Evolutionary conservation across 306 rosid species (phyloP).

Genomic region (Vigna angularis): DNA sequence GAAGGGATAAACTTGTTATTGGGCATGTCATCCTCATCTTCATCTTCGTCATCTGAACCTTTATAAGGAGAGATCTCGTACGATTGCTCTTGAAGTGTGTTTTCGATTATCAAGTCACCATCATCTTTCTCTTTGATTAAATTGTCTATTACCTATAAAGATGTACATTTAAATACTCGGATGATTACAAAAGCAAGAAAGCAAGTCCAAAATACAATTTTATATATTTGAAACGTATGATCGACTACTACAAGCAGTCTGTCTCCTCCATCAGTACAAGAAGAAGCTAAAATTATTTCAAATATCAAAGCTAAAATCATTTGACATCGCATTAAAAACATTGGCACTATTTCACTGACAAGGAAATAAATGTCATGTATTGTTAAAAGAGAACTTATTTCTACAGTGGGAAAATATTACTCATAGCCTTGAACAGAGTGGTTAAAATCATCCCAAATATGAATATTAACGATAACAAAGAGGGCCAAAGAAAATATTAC

Average conservation of each 20-base stretch:
- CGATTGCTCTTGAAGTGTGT: constrained; percentile 62
- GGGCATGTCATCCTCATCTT: constrained; percentile 62
- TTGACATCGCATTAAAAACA: constrained; percentile 2
- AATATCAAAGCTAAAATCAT: constrained; percentile 1
- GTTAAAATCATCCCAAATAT: constrained; percentile 33
- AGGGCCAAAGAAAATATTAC: constrained; percentile 46
- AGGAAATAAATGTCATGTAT: constrained; percentile 19
- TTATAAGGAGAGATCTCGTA: constrained; percentile 93
- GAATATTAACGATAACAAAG: constrained; percentile 27
- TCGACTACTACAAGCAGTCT: constrained; percentile 13
- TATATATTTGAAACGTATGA: constrained; percentile 18
- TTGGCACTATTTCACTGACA: constrained; percentile 6
- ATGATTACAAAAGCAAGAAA: constrained; percentile 16
- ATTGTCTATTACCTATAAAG: constrained; percentile 54
- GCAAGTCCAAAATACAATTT: constrained; percentile 16
- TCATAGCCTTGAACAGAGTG: constrained; percentile 29
- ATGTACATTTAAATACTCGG: constrained; percentile 29
- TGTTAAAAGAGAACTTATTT: constrained; percentile 23
- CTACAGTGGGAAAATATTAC: not conserved
- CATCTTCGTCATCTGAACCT: constrained; percentile 90
- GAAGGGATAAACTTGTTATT: constrained; percentile 74
- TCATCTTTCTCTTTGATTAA: constrained; percentile 46
- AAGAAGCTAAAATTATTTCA: constrained; percentile 1
- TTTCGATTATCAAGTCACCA: constrained; percentile 37
- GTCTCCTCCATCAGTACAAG: constrained; percentile 3